A percentile compares a stretch with the other conserved stretches of the same genome.
Evolutionary conservation across 83 land plant genomes (phyloP).

Genomic region (Diphasiastrum complanatum): DNA sequence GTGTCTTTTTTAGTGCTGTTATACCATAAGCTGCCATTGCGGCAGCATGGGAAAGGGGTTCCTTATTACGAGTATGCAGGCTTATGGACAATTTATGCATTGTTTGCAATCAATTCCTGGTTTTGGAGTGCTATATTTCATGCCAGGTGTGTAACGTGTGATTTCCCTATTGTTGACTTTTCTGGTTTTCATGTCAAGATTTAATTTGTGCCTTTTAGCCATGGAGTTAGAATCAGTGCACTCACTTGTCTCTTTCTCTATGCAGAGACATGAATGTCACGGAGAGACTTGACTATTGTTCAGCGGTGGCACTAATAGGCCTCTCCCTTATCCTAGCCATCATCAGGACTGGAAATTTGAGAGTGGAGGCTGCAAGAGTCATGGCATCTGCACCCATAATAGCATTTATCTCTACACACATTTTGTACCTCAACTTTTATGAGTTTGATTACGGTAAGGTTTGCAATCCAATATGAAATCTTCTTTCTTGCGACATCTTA

Average conservation of each 20-base stretch:
- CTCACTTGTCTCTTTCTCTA: background rate
- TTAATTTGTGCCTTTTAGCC: no score
- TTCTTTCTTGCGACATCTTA: no score
- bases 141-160: slow-evolving; percentile 45
- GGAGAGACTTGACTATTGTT: slow-evolving; percentile 79
- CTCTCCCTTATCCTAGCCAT: slow-evolving; percentile 63
- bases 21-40: slow-evolving; percentile 63
- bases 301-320: slow-evolving; percentile 74
- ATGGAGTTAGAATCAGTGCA: no score
- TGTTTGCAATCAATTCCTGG: slow-evolving; percentile 79
- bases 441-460: slow-evolving; percentile 77
- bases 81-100: slow-evolving; percentile 76
- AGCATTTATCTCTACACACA: slow-evolving; percentile 82
- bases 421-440: slow-evolving; percentile 81
- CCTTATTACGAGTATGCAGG: slow-evolving; percentile 75
- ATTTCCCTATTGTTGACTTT: slow-evolving; percentile 7
- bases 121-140: slow-evolving; percentile 95
- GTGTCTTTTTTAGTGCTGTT: slow-evolving; percentile 70
- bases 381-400: slow-evolving; percentile 86
- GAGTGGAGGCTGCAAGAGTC: slow-evolving; percentile 80
- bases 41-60: slow-evolving; percentile 38
- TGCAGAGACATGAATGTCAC: slow-evolving; percentile 65
- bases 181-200: no score
- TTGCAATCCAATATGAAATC: no score
- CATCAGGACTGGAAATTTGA: slow-evolving; percentile 55